phyloP scores from a whole-genome alignment of 2,329 filamentous ascomycete genomes.

The Talaromyces sp. region DNA sequence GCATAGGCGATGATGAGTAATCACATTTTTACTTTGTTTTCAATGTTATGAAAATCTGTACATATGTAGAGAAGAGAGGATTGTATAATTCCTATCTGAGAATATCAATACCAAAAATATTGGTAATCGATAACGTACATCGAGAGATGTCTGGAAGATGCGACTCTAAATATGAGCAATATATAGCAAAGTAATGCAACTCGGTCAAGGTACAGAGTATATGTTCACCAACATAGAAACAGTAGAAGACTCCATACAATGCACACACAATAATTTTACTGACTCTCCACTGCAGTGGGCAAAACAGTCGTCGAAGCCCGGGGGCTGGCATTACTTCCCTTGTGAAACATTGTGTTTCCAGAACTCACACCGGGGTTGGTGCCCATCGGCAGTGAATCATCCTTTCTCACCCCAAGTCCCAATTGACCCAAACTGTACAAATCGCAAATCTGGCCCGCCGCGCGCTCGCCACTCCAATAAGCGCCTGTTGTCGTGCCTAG shows the following conservation, averaged over 20 bases:
- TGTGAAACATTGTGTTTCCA: constrained; percentile 12
- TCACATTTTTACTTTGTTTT: neutral
- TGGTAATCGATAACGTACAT: neutral
- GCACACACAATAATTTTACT: neutral
- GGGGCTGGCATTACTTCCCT: constrained; percentile 9
- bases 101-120: neutral
- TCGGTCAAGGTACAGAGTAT: neutral
- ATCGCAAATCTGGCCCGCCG: constrained; percentile 53
- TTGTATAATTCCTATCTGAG: neutral
- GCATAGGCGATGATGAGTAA: constrained; percentile 4
- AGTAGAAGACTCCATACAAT: neutral
- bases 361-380: constrained; percentile 1
- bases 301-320: constrained; percentile 2
- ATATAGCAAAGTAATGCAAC: neutral
- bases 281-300: constrained; percentile 6
- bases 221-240: neutral
- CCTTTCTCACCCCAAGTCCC: constrained; percentile 19
- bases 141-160: neutral
- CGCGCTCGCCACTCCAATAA: constrained; percentile 83
- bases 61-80: neutral
- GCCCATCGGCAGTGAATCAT: constrained; percentile 27
- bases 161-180: neutral
- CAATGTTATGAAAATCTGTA: no score
- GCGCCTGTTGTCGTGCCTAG: constrained; percentile 85
- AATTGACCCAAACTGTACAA: constrained; percentile 20